Conservation (phyloP, 2,329 filamentous ascomycete genomes). For the Aureobasidium sp. region DNA sequence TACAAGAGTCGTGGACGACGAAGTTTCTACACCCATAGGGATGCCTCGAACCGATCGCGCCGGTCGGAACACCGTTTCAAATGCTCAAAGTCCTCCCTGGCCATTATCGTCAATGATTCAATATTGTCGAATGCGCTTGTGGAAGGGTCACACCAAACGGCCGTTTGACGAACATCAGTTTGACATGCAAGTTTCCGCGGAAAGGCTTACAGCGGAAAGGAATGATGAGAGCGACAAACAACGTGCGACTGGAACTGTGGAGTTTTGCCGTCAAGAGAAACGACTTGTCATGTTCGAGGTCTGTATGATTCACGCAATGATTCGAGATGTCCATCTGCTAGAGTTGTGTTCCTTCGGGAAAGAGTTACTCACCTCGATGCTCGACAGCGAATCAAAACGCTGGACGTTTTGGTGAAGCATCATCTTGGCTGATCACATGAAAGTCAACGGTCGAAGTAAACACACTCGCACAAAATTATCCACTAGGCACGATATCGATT, state of each 20-base stretch:
- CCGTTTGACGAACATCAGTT: neutral
- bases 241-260: neutral
- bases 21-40: too few relatives aligned
- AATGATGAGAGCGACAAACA: neutral
- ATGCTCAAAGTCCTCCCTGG: neutral
- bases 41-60: too few relatives aligned
- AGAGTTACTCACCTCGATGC: neutral
- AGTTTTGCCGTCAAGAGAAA: neutral
- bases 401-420: neutral
- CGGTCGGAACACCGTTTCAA: neutral
- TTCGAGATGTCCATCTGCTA: neutral
- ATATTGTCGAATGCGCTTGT: neutral
- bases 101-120: too few relatives aligned
- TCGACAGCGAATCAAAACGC: neutral
- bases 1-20: too few relatives aligned
- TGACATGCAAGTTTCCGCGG: conserved; percentile 1
- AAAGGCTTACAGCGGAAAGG: neutral
- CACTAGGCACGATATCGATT: neutral
- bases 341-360: too few relatives aligned
- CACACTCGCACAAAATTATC: neutral
- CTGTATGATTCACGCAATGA: too few relatives aligned
- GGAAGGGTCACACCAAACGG: neutral
- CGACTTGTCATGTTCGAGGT: neutral
- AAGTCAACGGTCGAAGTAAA: neutral
- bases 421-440: neutral